phyloP scores from a whole-genome alignment of 176 grass and related monocot species.

The Aechmea fasciata region DNA sequence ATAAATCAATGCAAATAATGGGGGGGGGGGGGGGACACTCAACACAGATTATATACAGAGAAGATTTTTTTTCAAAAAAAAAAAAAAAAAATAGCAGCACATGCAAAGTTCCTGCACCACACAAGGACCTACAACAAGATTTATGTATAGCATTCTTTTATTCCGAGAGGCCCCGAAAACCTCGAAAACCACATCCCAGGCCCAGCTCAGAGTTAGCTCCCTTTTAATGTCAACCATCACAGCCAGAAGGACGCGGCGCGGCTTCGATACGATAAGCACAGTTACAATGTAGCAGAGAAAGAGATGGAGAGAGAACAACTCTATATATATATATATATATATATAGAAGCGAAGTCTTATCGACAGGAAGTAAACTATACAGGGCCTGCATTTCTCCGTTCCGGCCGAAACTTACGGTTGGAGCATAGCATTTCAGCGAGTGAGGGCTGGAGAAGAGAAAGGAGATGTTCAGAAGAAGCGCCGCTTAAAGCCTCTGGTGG shows the following conservation, averaged over 20 bases:
- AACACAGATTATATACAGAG: neutral
- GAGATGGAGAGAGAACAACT: neutral
- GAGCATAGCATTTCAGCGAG: neutral
- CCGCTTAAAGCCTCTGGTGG: conserved; percentile 63
- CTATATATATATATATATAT: neutral
- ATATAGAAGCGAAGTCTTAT: neutral
- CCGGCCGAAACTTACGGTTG: neutral
- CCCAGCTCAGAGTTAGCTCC: neutral
- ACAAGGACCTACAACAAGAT: neutral
- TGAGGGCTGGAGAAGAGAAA: neutral
- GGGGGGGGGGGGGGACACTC: neutral
- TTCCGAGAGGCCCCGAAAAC: neutral
- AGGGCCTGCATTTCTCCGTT: neutral
- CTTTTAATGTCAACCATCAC: neutral
- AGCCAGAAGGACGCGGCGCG: too few relatives aligned
- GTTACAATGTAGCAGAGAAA: neutral
- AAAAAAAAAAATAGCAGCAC: neutral
- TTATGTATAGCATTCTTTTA: neutral
- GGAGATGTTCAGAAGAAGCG: conserved; percentile 54
- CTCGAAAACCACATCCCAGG: too few relatives aligned
- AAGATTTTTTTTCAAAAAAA: neutral
- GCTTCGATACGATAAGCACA: neutral
- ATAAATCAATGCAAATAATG: too few relatives aligned
- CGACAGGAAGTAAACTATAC: neutral
- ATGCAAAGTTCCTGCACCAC: neutral